phyloP scores from a whole-genome alignment of 768 basidiomycete species.

The Polyporus arcularius region DNA sequence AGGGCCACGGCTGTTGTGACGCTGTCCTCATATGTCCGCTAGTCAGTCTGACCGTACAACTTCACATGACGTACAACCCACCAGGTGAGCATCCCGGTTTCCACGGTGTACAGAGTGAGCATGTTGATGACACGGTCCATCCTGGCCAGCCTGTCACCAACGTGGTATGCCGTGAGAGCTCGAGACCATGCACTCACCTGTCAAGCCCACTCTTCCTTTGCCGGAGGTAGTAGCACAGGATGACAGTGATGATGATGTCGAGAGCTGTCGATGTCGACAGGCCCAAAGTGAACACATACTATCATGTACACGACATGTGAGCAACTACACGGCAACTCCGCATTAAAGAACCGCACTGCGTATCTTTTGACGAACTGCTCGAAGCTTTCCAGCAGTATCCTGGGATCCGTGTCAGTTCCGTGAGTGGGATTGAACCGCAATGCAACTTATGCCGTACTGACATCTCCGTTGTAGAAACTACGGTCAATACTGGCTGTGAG shows the following conservation, averaged over 20 bases:
- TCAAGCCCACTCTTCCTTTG: conserved; percentile 18
- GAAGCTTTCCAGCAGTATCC: conserved; percentile 17
- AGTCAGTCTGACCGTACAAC: too few relatives aligned
- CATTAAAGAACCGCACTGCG: conserved; percentile 5
- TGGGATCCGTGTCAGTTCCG: background rate
- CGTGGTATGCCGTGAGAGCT: background rate
- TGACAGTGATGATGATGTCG: conserved; percentile 26
- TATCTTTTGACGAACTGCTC: conserved; percentile 7
- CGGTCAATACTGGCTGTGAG: background rate
- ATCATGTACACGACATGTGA: background rate
- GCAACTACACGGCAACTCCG: too few relatives aligned
- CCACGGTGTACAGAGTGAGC: conserved; percentile 26
- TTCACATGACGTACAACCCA: conserved; percentile 4
- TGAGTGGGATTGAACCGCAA: too few relatives aligned
- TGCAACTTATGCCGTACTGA: background rate
- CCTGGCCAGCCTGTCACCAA: conserved; percentile 3
- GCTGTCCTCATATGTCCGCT: background rate
- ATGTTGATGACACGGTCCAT: conserved; percentile 26
- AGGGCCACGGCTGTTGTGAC: conserved; percentile 23
- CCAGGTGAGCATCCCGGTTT: conserved; percentile 28
- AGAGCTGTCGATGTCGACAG: conserved; percentile 22
- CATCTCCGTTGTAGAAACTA: conserved; percentile 19
- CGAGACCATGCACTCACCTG: background rate
- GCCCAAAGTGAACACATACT: conserved; percentile 29
- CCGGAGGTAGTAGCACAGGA: conserved; percentile 23